These are phyloP conservation scores for Cordyceps javanica DNA, from an alignment of 2,329 filamentous ascomycete species.

Conservation along the genomic window DNA sequence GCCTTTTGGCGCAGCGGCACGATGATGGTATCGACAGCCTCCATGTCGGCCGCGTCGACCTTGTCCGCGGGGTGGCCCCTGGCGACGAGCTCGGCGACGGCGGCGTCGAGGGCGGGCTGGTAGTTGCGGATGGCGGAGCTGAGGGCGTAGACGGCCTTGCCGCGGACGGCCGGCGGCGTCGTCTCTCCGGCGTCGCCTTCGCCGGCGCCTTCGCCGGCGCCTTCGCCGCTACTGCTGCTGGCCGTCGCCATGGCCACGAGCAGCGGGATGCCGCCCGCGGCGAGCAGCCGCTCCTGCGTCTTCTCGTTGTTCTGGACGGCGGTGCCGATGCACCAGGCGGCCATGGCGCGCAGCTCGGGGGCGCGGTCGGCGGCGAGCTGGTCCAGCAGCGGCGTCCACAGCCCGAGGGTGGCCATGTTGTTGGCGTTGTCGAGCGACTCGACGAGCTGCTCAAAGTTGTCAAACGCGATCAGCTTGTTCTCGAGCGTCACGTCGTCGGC, in stretches of 20 bases:
- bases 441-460: constrained; percentile 91
- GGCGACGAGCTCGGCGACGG: constrained; percentile 56
- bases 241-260: constrained; percentile 61
- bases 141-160: constrained; percentile 85
- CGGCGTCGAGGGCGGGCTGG: constrained; percentile 69
- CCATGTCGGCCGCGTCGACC: constrained; percentile 84
- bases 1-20: constrained; percentile 54
- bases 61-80: constrained; percentile 30
- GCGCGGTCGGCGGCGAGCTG: constrained; percentile 62
- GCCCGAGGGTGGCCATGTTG: constrained; percentile 69
- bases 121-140: constrained; percentile 85
- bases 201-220: no score
- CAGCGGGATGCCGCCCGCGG: constrained; percentile 60
- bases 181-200: no score
- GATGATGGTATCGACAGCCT: constrained; percentile 71
- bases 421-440: constrained; percentile 96
- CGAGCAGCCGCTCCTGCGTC: constrained; percentile 65
- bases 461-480: constrained; percentile 76
- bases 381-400: constrained; percentile 76
- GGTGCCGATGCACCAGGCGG: constrained; percentile 90
- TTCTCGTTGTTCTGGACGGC: constrained; percentile 94
- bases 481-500: constrained; percentile 59
- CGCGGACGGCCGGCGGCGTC: constrained; percentile 58
- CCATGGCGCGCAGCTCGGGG: constrained; percentile 74
- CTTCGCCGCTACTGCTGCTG: constrained; percentile 54